Evolutionary conservation across 768 basidiomycete species (phyloP).

Genomic region (Lactarius deliciosus): DNA sequence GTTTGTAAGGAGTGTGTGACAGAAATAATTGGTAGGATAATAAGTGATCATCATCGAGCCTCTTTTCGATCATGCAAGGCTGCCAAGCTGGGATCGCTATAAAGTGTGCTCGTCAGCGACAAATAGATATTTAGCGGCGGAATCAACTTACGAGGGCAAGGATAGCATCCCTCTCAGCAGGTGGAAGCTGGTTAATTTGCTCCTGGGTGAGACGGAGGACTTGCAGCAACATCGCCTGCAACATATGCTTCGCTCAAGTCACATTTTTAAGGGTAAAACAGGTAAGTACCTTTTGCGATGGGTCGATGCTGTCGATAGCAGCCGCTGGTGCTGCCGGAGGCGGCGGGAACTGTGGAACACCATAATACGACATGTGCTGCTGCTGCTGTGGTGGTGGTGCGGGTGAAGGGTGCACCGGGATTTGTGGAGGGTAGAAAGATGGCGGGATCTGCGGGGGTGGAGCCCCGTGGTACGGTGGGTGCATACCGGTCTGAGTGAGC

Average conservation of each 20-base stretch:
- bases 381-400: conserved; percentile 37
- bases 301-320: conserved; percentile 25
- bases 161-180: conserved; percentile 77
- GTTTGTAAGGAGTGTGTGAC: neutral
- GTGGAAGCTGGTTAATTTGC: conserved; percentile 80
- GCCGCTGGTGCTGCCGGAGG: conserved; percentile 39
- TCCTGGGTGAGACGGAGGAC: conserved; percentile 79
- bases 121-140: neutral
- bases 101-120: neutral
- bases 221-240: conserved; percentile 79
- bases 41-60: neutral
- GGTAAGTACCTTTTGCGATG: conserved; percentile 27
- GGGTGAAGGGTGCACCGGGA: conserved; percentile 38
- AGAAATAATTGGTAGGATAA: neutral
- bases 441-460: conserved; percentile 24
- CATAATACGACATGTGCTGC: conserved; percentile 27
- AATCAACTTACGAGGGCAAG: conserved; percentile 26
- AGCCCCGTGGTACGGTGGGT: conserved; percentile 25
- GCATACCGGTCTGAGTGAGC: conserved; percentile 30
- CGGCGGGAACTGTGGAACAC: conserved; percentile 36
- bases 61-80: conserved; percentile 15
- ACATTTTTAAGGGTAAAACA: conserved; percentile 5
- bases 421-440: conserved; percentile 31
- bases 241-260: conserved; percentile 1
- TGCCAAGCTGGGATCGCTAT: conserved; percentile 28